Evolutionary conservation across 306 rosid genomes (phyloP).

Genomic region (apple (Malus domestica)): ASM211411v1 NC_041804.1:2464501-2465000

Average conservation of each 20-base stretch:
- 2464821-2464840: slow-evolving; percentile 59
- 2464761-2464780: slow-evolving; percentile 73
- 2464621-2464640: slow-evolving; percentile 55
- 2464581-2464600: slow-evolving; percentile 15
- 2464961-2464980: background rate
- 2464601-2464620: slow-evolving; percentile 55
- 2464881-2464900: slow-evolving; percentile 65
- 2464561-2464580: slow-evolving; percentile 12
- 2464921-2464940: slow-evolving; percentile 13
- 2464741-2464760: background rate
- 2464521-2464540: slow-evolving; percentile 83
- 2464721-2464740: background rate
- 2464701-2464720: slow-evolving; percentile 9
- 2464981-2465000: background rate
- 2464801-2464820: slow-evolving; percentile 67
- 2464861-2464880: slow-evolving; percentile 51
- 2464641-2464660: slow-evolving; percentile 57
- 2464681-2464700: slow-evolving; percentile 35
- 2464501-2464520: slow-evolving; percentile 64
- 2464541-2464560: slow-evolving; percentile 45
- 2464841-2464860: slow-evolving; percentile 74
- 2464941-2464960: background rate
- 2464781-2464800: slow-evolving; percentile 68
- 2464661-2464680: slow-evolving; percentile 63
- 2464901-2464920: slow-evolving; percentile 70